Evolutionary conservation across 2,329 filamentous ascomycete species (phyloP).

Genomic region (Calonectria montana): DNA sequence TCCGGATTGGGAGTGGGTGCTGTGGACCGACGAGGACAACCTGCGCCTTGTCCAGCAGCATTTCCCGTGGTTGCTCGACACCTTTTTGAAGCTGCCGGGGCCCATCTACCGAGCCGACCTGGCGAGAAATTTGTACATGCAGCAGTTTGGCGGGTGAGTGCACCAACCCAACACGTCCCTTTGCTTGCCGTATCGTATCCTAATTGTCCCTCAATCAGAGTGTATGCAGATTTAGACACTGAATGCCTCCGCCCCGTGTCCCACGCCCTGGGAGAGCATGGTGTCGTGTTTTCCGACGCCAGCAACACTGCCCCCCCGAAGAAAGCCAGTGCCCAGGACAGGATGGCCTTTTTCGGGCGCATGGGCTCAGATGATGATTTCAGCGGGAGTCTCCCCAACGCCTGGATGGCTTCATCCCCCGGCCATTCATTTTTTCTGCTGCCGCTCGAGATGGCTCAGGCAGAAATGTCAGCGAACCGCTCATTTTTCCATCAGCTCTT

Average conservation of each 20-base stretch:
- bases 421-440: constrained; percentile 49
- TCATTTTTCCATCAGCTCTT: background rate
- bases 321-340: background rate
- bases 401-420: constrained; percentile 51
- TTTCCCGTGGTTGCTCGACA: constrained; percentile 46
- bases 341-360: constrained; percentile 44
- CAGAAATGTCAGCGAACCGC: constrained; percentile 19
- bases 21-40: constrained; percentile 52
- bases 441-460: constrained; percentile 33
- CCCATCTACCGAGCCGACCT: constrained; percentile 49
- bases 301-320: too few relatives aligned
- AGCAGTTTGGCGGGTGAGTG: constrained; percentile 48
- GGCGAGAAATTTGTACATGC: constrained; percentile 49
- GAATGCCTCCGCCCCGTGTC: constrained; percentile 44
- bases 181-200: background rate
- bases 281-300: constrained; percentile 18
- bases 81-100: constrained; percentile 43
- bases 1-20: constrained; percentile 49
- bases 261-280: constrained; percentile 38
- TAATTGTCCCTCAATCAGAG: constrained; percentile 11
- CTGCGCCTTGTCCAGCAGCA: constrained; percentile 44
- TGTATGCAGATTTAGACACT: constrained; percentile 38
- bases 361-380: constrained; percentile 46
- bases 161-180: too few relatives aligned
- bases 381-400: constrained; percentile 49